phyloP scores from a whole-genome alignment of 108 stramenopile genomes.

The Parmales sp. region DNA sequence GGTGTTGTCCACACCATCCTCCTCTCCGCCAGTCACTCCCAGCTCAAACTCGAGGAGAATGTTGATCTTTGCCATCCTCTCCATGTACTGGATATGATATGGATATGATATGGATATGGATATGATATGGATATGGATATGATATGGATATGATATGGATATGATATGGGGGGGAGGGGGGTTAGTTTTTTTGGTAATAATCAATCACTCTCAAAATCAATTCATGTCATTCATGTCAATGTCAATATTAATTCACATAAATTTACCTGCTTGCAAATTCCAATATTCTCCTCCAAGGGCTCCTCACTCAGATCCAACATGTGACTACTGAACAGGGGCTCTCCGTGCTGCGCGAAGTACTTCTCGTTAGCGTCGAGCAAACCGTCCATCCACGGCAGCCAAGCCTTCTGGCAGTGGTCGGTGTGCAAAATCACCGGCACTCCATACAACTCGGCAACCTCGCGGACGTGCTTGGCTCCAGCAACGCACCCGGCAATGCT shows the following conservation, averaged over 20 bases:
- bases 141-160: too few relatives aligned
- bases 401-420: slow-evolving; percentile 89
- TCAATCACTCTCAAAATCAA: too few relatives aligned
- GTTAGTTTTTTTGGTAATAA: too few relatives aligned
- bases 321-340: slow-evolving; percentile 87
- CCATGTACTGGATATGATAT: slow-evolving; percentile 66
- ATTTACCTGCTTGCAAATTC: slow-evolving; percentile 88
- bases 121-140: too few relatives aligned
- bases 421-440: slow-evolving; percentile 91
- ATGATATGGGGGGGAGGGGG: too few relatives aligned
- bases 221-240: too few relatives aligned
- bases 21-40: slow-evolving; percentile 93
- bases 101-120: too few relatives aligned
- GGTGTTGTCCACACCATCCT: slow-evolving; percentile 91
- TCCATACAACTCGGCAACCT: slow-evolving; percentile 83
- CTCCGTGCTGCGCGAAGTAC: slow-evolving; percentile 68
- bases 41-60: slow-evolving; percentile 93
- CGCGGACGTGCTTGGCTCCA: slow-evolving; percentile 85
- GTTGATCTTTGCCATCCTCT: slow-evolving; percentile 70
- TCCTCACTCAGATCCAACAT: slow-evolving; percentile 96
- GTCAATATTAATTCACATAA: too few relatives aligned
- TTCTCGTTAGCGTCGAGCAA: slow-evolving; percentile 78
- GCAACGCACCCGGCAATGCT: slow-evolving; percentile 82
- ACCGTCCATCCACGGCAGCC: slow-evolving; percentile 93
- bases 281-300: slow-evolving; percentile 91